Base-by-base conservation (phyloP, 176 grass and related monocot species). In the Cocos nucifera region DNA sequence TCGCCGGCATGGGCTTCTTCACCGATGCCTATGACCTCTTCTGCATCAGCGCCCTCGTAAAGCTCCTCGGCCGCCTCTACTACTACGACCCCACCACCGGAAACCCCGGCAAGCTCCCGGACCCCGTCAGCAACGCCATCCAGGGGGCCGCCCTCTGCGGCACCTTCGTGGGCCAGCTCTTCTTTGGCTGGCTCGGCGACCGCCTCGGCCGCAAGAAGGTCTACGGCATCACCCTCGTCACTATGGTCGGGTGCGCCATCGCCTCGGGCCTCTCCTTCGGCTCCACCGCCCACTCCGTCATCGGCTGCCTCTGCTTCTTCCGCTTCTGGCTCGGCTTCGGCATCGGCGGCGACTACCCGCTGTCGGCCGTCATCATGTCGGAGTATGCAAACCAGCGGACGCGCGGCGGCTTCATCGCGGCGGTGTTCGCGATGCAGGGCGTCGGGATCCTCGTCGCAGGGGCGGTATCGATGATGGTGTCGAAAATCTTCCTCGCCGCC, bases 1-100 rank as follows among this genome's bases (percentile, higher is more conserved):
- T 95, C 5, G 85, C 89, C n/a, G 89, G 89, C 17, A 95, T 95
- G 89, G 89, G 89, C 44, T 95, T 95, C 79, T 89, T 95, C 75
- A 95, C 89, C 0, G 89, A 95, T 52, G 85, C 85, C 17, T 95
- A 95, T 59, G 89, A 95, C 67, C 85, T 95, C 62, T 95, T 95
- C 79, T 85, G 75, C 70, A 88, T 95, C 69, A 85, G 81, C 20
- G 63, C 85, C 35, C 79, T 95, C 44, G 75, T 82, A 49, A 90
- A 90, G 82, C 75, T 81, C 0, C 78, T 90, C 6, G 82, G 87
- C 17, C 82, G 87, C 51, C 54, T 86, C 53, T 90, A 90, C 78
- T 90, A 90, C 75, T 80, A 63, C 12, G 81, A 78, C 39, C 5
- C 16, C 5, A 0, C n/a, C 0, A 17, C 69, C 57, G 5, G 22